Conservation (phyloP, 371 early-diverging fungal genomes). For the Apophysomyces sp. region DNA sequence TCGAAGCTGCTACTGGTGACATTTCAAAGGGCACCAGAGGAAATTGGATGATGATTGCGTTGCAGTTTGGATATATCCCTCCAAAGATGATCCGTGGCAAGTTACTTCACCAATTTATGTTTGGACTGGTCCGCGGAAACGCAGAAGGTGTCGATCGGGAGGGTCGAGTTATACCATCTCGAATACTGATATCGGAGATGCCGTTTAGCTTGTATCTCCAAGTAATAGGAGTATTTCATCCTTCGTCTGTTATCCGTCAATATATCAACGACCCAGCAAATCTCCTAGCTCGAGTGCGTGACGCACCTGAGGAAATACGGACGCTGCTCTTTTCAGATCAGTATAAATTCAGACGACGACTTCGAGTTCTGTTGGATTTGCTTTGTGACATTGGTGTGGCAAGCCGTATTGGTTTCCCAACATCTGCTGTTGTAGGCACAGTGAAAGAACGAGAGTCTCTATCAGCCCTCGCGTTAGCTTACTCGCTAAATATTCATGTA, state of each 20-base stretch:
- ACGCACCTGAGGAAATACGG: slow-evolving; percentile 15
- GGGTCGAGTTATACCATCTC: slow-evolving; percentile 3
- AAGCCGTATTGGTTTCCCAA: not conserved
- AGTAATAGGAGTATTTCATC: slow-evolving; percentile 17
- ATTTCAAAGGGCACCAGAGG: not conserved
- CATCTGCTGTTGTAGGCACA: not conserved
- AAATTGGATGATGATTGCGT: slow-evolving; percentile 32
- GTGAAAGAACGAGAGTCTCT: not conserved
- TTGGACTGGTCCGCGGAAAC: slow-evolving; percentile 12
- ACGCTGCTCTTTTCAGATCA: not conserved
- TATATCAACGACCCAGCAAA: slow-evolving; percentile 12
- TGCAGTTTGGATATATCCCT: slow-evolving; percentile 46
- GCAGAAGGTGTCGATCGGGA: slow-evolving; percentile 16
- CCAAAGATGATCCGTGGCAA: slow-evolving; percentile 41
- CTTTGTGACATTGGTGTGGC: not conserved
- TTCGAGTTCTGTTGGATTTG: slow-evolving; percentile 6
- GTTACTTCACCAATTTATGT: slow-evolving; percentile 40
- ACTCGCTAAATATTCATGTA: slow-evolving; percentile 2
- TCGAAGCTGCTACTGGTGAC: not conserved
- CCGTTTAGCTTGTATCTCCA: slow-evolving; percentile 16
- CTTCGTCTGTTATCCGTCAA: not conserved
- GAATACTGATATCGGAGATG: slow-evolving; percentile 14
- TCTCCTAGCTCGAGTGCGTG: not conserved
- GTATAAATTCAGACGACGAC: slow-evolving; percentile 17
- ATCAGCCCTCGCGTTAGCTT: slow-evolving; percentile 1